Evolutionary conservation across 2,329 filamentous ascomycete species (phyloP).

Genomic region (Trichoderma aggressivum): DNA sequence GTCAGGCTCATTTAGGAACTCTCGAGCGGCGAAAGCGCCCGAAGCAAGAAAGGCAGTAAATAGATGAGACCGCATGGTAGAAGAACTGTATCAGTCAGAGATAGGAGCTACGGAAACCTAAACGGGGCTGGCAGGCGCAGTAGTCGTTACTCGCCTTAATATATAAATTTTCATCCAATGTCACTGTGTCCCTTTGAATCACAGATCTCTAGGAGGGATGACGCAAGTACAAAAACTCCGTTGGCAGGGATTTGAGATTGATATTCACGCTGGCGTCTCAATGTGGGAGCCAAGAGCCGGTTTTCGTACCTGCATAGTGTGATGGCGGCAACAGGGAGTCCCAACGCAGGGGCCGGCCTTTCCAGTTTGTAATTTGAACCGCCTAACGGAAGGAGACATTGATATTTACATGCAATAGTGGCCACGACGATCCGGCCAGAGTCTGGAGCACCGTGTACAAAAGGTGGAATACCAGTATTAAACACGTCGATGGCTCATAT

Average conservation of each 20-base stretch:
- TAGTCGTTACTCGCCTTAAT: background rate
- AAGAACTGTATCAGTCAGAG: background rate
- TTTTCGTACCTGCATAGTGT: background rate
- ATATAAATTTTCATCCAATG: background rate
- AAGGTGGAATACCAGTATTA: background rate
- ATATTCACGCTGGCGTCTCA: background rate
- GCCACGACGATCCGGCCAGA: background rate
- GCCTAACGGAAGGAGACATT: background rate
- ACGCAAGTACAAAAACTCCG: background rate
- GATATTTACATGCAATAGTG: background rate
- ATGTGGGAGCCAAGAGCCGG: background rate
- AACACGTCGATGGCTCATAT: background rate
- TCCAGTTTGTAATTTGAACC: background rate
- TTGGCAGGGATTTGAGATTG: background rate
- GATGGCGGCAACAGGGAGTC: background rate
- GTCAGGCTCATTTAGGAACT: constrained; percentile 45
- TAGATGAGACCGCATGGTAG: background rate
- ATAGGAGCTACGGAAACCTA: background rate
- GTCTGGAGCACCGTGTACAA: background rate
- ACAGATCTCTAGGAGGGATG: background rate
- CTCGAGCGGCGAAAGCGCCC: constrained; percentile 40
- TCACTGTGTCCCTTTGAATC: background rate
- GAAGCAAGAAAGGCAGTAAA: constrained; percentile 30
- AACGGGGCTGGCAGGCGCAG: background rate
- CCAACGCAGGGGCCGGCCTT: background rate